Conservation (phyloP, 176 grass and related monocot species). For the Cenchrus purpureus region DNA sequence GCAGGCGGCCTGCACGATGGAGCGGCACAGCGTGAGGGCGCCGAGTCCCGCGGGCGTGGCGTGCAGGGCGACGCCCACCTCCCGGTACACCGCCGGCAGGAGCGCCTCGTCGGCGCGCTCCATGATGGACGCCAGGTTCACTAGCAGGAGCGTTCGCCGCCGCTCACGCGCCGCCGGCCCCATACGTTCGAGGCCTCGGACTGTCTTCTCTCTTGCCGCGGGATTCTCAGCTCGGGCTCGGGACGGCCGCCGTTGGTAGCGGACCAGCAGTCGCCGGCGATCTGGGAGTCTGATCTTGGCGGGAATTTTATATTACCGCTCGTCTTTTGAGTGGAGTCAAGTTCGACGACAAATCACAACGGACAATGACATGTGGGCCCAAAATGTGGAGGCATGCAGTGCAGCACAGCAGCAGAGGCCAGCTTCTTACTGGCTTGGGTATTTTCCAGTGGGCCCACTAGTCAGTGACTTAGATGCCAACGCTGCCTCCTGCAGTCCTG, state of each 20-base stretch:
- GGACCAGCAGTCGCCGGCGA: not conserved
- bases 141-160: conserved; percentile 49
- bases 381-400: too few species aligned
- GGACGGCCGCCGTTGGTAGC: not conserved
- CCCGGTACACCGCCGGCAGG: conserved; percentile 68
- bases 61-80: conserved; percentile 63
- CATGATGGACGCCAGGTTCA: conserved; percentile 65
- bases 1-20: conserved; percentile 64
- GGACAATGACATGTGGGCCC: not conserved
- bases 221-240: not conserved
- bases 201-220: not conserved
- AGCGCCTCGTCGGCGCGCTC: conserved; percentile 72
- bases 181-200: not conserved
- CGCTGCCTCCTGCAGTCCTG: not conserved
- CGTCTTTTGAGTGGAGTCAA: not conserved
- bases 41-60: conserved; percentile 63
- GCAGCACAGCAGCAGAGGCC: too few species aligned
- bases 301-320: conserved; percentile 16
- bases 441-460: too few species aligned
- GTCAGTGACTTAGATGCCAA: not conserved
- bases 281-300: conserved; percentile 1
- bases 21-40: conserved; percentile 60
- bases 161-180: conserved; percentile 30
- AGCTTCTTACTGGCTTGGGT: too few species aligned
- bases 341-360: not conserved